Percentiles rank a stretch among this genome's conserved stretches.
Evolutionary conservation across 1,284 basidiomycete species (phyloP).

Genomic region (Ceratobasidium sp.): DNA sequence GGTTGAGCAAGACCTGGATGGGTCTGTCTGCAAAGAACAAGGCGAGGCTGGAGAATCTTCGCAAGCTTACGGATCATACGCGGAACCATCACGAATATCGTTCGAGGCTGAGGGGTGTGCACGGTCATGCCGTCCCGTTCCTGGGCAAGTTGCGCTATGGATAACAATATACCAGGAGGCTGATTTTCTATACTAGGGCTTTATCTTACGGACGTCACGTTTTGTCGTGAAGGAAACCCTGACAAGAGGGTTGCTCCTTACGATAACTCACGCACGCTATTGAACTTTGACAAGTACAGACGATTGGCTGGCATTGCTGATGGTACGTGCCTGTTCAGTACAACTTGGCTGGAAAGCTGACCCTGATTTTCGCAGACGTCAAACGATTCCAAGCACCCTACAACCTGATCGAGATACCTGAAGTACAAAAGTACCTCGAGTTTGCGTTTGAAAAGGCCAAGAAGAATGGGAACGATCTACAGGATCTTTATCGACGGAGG

Average conservation of each 20-base stretch:
- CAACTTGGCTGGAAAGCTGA: background rate
- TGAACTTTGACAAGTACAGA: conserved; percentile 96
- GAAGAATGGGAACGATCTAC: conserved; percentile 67
- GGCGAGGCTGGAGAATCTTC: conserved; percentile 77
- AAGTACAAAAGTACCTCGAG: conserved; percentile 80
- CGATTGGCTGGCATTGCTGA: conserved; percentile 88
- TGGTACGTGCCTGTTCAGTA: conserved; percentile 56
- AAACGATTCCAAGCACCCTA: conserved; percentile 91
- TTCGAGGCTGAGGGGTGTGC: conserved; percentile 77
- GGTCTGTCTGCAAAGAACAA: conserved; percentile 87
- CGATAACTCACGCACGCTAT: conserved; percentile 77
- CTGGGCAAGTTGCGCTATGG: conserved; percentile 64
- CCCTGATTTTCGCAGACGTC: conserved; percentile 66
- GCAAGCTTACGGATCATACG: conserved; percentile 86
- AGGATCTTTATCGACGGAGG: conserved; percentile 84
- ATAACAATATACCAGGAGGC: background rate
- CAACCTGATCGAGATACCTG: conserved; percentile 80
- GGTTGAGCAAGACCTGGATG: conserved; percentile 90
- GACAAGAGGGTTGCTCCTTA: conserved; percentile 81
- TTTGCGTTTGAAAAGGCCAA: conserved; percentile 74
- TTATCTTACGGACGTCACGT: conserved; percentile 91
- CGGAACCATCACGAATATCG: conserved; percentile 95
- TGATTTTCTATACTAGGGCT: conserved; percentile 59
- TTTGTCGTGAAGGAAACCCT: conserved; percentile 94
- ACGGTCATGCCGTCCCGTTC: conserved; percentile 90